Evolutionary conservation across 495 filamentous ascomycete genomes (phyloP).

Genomic region (Evernia prunastri): DNA sequence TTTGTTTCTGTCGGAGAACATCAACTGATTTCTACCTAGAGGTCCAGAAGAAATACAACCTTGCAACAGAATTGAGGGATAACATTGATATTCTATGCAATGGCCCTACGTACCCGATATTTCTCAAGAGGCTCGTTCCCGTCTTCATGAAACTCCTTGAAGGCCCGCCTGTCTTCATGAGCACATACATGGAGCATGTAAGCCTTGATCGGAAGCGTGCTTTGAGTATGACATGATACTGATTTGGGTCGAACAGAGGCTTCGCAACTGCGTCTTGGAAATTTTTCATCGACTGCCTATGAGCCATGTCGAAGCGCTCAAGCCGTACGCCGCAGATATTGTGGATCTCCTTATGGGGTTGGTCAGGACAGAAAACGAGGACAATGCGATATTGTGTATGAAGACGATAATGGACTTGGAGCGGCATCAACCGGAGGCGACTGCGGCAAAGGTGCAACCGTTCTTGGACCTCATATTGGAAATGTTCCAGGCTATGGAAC

Average conservation of each 20-base stretch:
- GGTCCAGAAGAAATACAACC: slow-evolving; percentile 64
- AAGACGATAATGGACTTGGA: slow-evolving; percentile 96
- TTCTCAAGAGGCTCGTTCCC: slow-evolving; percentile 81
- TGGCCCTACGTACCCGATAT: slow-evolving; percentile 59
- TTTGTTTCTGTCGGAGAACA: slow-evolving; percentile 2
- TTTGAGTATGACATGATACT: slow-evolving; percentile 17
- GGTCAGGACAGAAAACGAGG: slow-evolving; percentile 89
- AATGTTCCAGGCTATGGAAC: slow-evolving; percentile 90
- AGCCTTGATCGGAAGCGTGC: slow-evolving; percentile 17
- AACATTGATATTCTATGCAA: slow-evolving; percentile 68
- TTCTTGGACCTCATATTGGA: slow-evolving; percentile 91
- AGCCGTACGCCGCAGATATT: slow-evolving; percentile 77
- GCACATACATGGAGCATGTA: slow-evolving; percentile 77
- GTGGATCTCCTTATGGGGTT: slow-evolving; percentile 84
- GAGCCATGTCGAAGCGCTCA: slow-evolving; percentile 67
- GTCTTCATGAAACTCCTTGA: slow-evolving; percentile 80
- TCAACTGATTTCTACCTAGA: slow-evolving; percentile 45
- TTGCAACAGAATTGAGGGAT: slow-evolving; percentile 75
- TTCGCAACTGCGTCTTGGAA: slow-evolving; percentile 87
- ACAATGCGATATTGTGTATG: slow-evolving; percentile 95
- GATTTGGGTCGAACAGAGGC: slow-evolving; percentile 53
- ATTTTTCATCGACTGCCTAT: slow-evolving; percentile 89
- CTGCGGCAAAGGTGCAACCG: slow-evolving; percentile 71
- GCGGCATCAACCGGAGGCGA: slow-evolving; percentile 80
- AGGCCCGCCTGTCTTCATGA: slow-evolving; percentile 86